Base-by-base conservation (phyloP, 164 flowering plant species). In the Houttuynia cordata region DNA sequence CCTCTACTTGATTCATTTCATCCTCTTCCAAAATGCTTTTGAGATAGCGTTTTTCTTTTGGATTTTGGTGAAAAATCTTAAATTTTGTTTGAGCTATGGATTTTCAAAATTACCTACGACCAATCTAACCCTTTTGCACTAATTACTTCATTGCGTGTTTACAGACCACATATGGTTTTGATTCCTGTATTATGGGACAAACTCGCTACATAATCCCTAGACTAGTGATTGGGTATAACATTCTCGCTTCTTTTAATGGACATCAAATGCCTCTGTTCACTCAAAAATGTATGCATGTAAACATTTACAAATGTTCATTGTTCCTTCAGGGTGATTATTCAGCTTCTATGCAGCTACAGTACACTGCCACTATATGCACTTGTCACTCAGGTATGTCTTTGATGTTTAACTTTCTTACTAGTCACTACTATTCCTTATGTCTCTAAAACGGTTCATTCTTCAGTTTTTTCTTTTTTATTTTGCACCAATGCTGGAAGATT, bases 21-120 rank as follows among this genome's bases (percentile, higher is more conserved):
- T 84, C 67, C 70, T 90, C 51, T 87, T 90, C 61, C 91, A 85
- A 52, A 91, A 91, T 66, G 73, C 97, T 20, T 91, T 86, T 34
- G 89, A 86, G 76, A 74, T 87, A 52, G 95, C 92, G 0, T 77
- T 89, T 68, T 85, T 89, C 86, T 83, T 89, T 78, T 92, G 96
- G 96, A 80, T 84, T 22, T 71, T 71, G 96, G 98, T 91, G 69
- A 64, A 71, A 15, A 24, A 20, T 3, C 42, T 12, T 21, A 41
- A 59, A 45, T 20, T 49, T 23, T 10, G 1, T 61, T 17, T 1
- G 41, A 49, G 41, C 10, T n/a, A 24, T 45, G 30, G 18, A 23
- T 54, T 4, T 0, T 19, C 8, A 10, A 54, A 4, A 24, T 17
- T 45, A 10, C 49, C 3, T 12, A 12, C 12, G 13, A 8, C 17